These are phyloP conservation scores for Diaporthe velutina DNA, from an alignment of 2,329 filamentous ascomycete species.

Conservation along the genomic window DNA sequence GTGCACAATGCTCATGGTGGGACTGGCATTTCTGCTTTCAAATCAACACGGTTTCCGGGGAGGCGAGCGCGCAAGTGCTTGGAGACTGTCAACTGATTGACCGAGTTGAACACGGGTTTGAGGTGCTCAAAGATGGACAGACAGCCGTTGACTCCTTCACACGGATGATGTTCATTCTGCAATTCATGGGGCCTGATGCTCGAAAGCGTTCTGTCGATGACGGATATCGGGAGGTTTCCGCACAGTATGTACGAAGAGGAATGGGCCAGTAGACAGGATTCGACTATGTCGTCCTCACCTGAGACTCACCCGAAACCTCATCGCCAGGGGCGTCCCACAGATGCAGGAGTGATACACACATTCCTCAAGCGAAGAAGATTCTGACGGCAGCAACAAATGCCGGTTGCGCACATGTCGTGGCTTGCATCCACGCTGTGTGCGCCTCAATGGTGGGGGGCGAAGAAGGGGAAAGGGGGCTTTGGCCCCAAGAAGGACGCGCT, in stretches of 20 bases:
- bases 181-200: neutral
- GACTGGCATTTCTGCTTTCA: neutral
- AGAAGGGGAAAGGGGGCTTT: neutral
- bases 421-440: neutral
- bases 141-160: neutral
- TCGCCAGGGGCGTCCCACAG: constrained; percentile 23
- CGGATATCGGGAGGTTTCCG: neutral
- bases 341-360: neutral
- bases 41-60: neutral
- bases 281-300: constrained; percentile 5
- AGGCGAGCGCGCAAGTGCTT: neutral
- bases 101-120: neutral
- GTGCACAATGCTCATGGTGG: neutral
- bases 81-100: neutral
- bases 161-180: neutral
- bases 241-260: neutral
- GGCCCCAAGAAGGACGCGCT: neutral
- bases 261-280: neutral
- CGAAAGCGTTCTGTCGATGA: neutral
- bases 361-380: constrained; percentile 13
- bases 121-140: neutral
- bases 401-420: constrained; percentile 14
- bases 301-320: constrained; percentile 24
- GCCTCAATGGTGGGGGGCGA: neutral
- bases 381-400: constrained; percentile 24